phyloP scores from a whole-genome alignment of 108 stramenopile genomes.

The Pseudonitzschia pungens region DNA sequence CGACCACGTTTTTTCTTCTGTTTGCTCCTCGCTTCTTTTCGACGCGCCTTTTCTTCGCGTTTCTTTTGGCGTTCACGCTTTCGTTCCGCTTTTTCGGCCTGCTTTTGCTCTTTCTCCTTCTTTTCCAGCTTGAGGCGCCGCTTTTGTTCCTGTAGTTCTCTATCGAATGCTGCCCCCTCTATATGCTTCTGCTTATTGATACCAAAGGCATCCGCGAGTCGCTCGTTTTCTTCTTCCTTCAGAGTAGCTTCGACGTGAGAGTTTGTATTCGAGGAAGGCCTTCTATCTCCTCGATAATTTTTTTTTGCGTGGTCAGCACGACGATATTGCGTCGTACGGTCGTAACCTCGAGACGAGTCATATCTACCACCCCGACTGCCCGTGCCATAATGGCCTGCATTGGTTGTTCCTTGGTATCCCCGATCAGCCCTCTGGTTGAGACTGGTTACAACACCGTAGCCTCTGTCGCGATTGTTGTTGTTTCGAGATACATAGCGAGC shows the following conservation, averaged over 20 bases:
- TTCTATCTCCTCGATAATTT: not conserved
- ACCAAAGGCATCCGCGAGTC: slow-evolving; percentile 61
- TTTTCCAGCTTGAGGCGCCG: slow-evolving; percentile 45
- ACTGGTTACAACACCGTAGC: not conserved
- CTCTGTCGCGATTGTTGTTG: slow-evolving; percentile 8
- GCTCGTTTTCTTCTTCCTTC: slow-evolving; percentile 60
- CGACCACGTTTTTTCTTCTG: slow-evolving; percentile 11
- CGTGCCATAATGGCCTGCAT: not conserved
- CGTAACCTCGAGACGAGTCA: not conserved
- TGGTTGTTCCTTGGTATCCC: not conserved
- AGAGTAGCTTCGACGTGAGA: slow-evolving; percentile 39
- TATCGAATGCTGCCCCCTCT: slow-evolving; percentile 83
- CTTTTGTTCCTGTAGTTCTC: slow-evolving; percentile 68
- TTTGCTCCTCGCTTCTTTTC: slow-evolving; percentile 24
- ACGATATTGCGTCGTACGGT: not conserved
- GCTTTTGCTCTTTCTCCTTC: slow-evolving; percentile 30
- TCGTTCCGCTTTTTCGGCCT: slow-evolving; percentile 35
- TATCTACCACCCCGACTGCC: not conserved
- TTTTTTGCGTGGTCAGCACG: not conserved
- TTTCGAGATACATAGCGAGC: not conserved
- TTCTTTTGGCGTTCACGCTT: slow-evolving; percentile 49
- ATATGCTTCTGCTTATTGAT: slow-evolving; percentile 56
- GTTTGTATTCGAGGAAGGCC: slow-evolving; percentile 29
- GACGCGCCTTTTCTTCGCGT: slow-evolving; percentile 34
- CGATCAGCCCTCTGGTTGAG: not conserved